Evolutionary conservation across 2,329 filamentous ascomycete genomes (phyloP), one percentile per base, ranked within the genome.

Genomic region (Cladosporium colombiae): DNA sequence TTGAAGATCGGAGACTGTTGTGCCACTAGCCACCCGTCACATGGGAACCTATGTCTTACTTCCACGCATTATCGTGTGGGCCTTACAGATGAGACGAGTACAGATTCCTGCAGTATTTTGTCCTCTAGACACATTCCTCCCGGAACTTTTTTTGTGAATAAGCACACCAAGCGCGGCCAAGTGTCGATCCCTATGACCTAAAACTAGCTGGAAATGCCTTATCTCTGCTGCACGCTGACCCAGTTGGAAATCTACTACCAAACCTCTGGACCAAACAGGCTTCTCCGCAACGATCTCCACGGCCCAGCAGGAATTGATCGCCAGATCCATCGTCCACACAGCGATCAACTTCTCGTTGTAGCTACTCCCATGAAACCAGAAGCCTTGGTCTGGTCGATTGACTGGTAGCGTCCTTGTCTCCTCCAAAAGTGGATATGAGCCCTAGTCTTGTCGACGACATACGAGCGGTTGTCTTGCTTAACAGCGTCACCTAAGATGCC

Each of bases 331-430:
- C 16, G 55, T 55, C 60, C 46, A 16, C 21, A 23, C 60, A 62
- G 46, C 60, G 60, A 62, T 62, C 60, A 62, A 14, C 27, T 44
- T 52, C 59, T 52, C 10, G 3, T 52, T 25, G 10, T 18, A 52
- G 59, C 59, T 37, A 62, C 44, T 49, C 27, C 59, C 46, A 62
- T 50, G 56, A 62, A 52, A 52, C 21, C 59, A 62, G 44, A 33
- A 52, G 59, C 29, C 35, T 35, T 27, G 31, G 46, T 52, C 7
- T 8, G 13, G 27, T 16, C 55, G 23, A 35, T 33, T n/a, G 23
- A 21, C 23, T 27, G 55, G 55, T 40, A 57, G 55, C 31, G 31
- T 33, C 7, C 1, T 35, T 27, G 31, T 57, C 11, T 2, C 21
- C 23, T 25, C 13, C 55, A 21, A 37, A 33, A 33, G n/a, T 57